Conservation (phyloP, 805 yeast species). For the Ogataea saltuana region DNA sequence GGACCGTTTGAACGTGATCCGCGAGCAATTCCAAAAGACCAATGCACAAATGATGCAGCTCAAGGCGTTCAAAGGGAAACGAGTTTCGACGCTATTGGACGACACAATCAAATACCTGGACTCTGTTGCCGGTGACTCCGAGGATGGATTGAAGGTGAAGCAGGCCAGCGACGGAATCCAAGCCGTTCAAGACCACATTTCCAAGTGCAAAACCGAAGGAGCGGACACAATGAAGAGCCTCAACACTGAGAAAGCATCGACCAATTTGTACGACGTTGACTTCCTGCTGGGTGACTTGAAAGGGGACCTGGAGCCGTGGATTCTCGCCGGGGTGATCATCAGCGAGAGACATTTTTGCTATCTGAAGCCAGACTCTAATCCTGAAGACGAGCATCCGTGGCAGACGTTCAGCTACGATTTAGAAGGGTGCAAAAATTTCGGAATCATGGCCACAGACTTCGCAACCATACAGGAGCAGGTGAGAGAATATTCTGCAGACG, state of each 20-base stretch:
- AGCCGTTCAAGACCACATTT: constrained; percentile 17
- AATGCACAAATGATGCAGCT: constrained; percentile 24
- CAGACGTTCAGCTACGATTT: constrained; percentile 29
- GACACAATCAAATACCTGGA: constrained; percentile 31
- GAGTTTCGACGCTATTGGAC: constrained; percentile 28
- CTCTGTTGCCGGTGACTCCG: constrained; percentile 7
- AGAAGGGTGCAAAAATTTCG: constrained; percentile 31
- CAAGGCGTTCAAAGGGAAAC: constrained; percentile 37
- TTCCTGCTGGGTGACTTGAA: constrained; percentile 26
- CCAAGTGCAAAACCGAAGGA: constrained; percentile 11
- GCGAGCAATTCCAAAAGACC: constrained; percentile 17
- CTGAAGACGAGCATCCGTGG: constrained; percentile 32
- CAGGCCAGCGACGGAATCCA: constrained; percentile 27
- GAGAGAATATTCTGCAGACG: constrained; percentile 22
- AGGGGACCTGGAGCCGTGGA: constrained; percentile 37
- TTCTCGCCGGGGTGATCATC: constrained; percentile 40
- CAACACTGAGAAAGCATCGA: constrained; percentile 16
- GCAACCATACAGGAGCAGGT: constrained; percentile 28
- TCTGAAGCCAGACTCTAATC: constrained; percentile 16
- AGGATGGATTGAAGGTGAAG: constrained; percentile 13
- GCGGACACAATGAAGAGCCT: constrained; percentile 18
- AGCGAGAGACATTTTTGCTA: constrained; percentile 36
- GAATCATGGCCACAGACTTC: constrained; percentile 24
- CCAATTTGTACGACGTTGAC: constrained; percentile 32
- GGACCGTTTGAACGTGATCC: constrained; percentile 17